Evolutionary conservation across 2,329 filamentous ascomycete genomes (phyloP).

Genomic region (Diaporthe sp.): DNA sequence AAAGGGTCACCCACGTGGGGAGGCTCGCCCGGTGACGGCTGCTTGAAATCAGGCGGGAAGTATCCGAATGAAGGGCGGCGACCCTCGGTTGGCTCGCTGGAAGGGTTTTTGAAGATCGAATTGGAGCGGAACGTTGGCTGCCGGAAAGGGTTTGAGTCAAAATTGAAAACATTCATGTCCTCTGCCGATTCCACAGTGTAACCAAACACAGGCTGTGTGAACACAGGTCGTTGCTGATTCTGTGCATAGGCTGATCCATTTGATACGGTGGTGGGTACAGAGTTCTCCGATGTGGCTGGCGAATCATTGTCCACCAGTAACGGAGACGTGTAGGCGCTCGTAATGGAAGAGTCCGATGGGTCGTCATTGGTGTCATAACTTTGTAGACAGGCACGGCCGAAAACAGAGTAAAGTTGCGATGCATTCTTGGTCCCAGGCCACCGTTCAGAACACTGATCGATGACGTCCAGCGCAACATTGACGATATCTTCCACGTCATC

Average conservation of each 20-base stretch:
- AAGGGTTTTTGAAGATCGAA: slow-evolving; percentile 75
- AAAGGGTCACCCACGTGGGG: slow-evolving; percentile 53
- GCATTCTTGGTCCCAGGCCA: slow-evolving; percentile 94
- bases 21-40: slow-evolving; percentile 51
- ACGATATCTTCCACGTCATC: slow-evolving; percentile 84
- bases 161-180: slow-evolving; percentile 62
- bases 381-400: slow-evolving; percentile 88
- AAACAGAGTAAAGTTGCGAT: slow-evolving; percentile 86
- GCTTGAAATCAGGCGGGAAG: slow-evolving; percentile 70
- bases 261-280: slow-evolving; percentile 53
- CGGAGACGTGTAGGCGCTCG: slow-evolving; percentile 59
- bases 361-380: slow-evolving; percentile 79
- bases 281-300: slow-evolving; percentile 58
- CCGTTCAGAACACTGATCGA: slow-evolving; percentile 84
- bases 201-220: slow-evolving; percentile 69
- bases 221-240: slow-evolving; percentile 55
- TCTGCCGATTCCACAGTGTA: slow-evolving; percentile 72
- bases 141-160: slow-evolving; percentile 57
- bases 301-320: slow-evolving; percentile 65
- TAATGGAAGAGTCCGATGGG: slow-evolving; percentile 51
- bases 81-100: slow-evolving; percentile 67
- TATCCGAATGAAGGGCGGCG: slow-evolving; percentile 64
- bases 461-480: slow-evolving; percentile 80
- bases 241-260: slow-evolving; percentile 43
- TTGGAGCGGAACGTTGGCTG: slow-evolving; percentile 75